Conservation (phyloP, 139 green algal species). For the Chlorella sp. region DNA sequence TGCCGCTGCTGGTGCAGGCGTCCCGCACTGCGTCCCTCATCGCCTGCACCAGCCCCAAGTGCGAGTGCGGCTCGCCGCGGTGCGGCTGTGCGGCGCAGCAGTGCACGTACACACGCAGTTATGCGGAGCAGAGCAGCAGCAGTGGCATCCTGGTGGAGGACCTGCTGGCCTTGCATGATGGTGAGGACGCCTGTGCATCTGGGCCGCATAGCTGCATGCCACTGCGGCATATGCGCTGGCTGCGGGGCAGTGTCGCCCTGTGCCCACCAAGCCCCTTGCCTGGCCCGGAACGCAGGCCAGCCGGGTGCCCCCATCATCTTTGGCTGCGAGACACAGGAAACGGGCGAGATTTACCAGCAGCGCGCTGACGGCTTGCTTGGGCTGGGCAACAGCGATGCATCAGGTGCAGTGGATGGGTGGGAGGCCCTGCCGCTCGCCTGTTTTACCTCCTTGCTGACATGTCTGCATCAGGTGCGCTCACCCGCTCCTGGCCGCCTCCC, state of each 20-base stretch:
- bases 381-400: slow-evolving; percentile 84
- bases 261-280: too few relatives aligned
- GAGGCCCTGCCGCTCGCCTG: not conserved
- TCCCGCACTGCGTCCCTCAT: slow-evolving; percentile 67
- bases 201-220: too few relatives aligned
- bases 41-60: slow-evolving; percentile 63
- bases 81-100: slow-evolving; percentile 66
- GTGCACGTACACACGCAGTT: slow-evolving; percentile 86
- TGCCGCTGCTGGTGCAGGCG: not conserved
- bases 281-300: not conserved
- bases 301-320: slow-evolving; percentile 61
- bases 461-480: too few relatives aligned
- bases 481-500: not conserved
- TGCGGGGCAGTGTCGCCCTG: not conserved
- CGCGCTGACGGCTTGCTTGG: slow-evolving; percentile 92
- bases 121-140: slow-evolving; percentile 87
- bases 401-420: slow-evolving; percentile 9
- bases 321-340: slow-evolving; percentile 89
- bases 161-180: slow-evolving; percentile 51
- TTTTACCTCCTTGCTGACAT: too few relatives aligned
- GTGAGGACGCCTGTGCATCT: not conserved
- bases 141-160: slow-evolving; percentile 80
- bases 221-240: not conserved
- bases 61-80: slow-evolving; percentile 73
- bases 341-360: slow-evolving; percentile 91